A percentile compares a stretch with the other conserved stretches of the same genome.
These are phyloP conservation scores for Trichaptum fuscoviolaceum DNA, from an alignment of 768 basidiomycete genomes.

Conservation along the genomic window DNA sequence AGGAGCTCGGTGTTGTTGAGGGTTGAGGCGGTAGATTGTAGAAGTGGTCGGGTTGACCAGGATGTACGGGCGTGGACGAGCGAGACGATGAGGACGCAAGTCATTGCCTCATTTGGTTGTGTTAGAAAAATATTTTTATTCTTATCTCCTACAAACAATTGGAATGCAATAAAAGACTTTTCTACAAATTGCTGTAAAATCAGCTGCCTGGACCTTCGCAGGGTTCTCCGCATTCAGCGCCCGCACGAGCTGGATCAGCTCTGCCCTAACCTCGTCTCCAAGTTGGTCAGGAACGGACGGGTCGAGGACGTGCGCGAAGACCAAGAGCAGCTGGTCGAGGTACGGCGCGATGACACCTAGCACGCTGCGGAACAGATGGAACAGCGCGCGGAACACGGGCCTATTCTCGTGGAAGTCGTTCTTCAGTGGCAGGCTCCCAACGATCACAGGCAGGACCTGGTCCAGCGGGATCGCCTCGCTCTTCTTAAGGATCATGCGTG, in stretches of 20 bases:
- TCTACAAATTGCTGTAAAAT: slow-evolving; percentile 50
- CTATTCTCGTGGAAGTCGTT: slow-evolving; percentile 89
- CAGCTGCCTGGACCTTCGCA: slow-evolving; percentile 75
- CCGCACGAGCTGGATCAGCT: slow-evolving; percentile 69
- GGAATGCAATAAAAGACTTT: background rate
- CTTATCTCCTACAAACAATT: slow-evolving; percentile 2
- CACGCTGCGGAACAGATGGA: slow-evolving; percentile 80
- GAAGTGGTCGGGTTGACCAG: slow-evolving; percentile 79
- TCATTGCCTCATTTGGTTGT: no score
- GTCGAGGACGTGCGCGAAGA: slow-evolving; percentile 81
- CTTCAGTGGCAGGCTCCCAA: slow-evolving; percentile 78
- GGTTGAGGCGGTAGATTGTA: slow-evolving; percentile 47
- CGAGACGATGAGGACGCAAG: slow-evolving; percentile 35
- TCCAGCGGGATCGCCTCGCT: slow-evolving; percentile 77
- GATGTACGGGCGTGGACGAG: slow-evolving; percentile 50
- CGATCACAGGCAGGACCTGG: slow-evolving; percentile 81
- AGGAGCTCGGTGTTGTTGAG: slow-evolving; percentile 59
- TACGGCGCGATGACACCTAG: slow-evolving; percentile 64
- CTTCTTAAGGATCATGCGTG: slow-evolving; percentile 81
- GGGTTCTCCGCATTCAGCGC: slow-evolving; percentile 73
- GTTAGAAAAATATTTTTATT: no score
- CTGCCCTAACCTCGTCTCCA: slow-evolving; percentile 68
- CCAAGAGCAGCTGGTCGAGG: slow-evolving; percentile 72
- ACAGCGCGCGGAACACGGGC: slow-evolving; percentile 83
- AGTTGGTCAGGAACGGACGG: slow-evolving; percentile 71